These are phyloP conservation scores for Polygonum maritimum DNA, from an alignment of 148 eudicot species.

Conservation along the genomic window DNA sequence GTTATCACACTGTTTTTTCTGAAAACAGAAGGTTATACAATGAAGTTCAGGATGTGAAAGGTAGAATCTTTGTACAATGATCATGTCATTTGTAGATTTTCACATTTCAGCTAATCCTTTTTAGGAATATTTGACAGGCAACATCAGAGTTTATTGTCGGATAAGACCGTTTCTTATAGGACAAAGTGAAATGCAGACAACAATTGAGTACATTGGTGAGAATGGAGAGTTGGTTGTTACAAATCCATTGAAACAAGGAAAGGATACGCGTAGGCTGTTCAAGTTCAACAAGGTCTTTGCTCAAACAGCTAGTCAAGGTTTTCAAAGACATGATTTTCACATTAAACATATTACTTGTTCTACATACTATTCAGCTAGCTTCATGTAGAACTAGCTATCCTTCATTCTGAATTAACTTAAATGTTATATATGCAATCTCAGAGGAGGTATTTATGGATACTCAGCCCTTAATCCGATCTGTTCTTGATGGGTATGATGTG, in stretches of 20 bases:
- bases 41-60: constrained; percentile 97
- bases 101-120: constrained; percentile 4
- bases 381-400: neutral
- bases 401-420: neutral
- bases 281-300: constrained; percentile 84
- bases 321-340: neutral
- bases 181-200: constrained; percentile 59
- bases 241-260: constrained; percentile 72
- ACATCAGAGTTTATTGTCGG: constrained; percentile 85
- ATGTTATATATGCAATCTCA: constrained; percentile 18
- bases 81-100: constrained; percentile 4
- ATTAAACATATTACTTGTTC: neutral
- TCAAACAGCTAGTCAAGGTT: constrained; percentile 83
- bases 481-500: constrained; percentile 83
- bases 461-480: constrained; percentile 77
- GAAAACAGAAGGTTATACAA: constrained; percentile 88
- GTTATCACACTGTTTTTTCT: constrained; percentile 69
- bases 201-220: constrained; percentile 78
- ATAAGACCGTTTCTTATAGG: constrained; percentile 89
- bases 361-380: neutral
- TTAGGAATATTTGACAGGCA: constrained; percentile 39
- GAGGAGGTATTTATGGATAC: constrained; percentile 88
- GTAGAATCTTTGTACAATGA: constrained; percentile 22
- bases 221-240: constrained; percentile 73
- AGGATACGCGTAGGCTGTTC: constrained; percentile 65